Evolutionary conservation across 192 early-diverging fungal genomes (phyloP).

Genomic region (Gamsiella multidivaricata): DNA sequence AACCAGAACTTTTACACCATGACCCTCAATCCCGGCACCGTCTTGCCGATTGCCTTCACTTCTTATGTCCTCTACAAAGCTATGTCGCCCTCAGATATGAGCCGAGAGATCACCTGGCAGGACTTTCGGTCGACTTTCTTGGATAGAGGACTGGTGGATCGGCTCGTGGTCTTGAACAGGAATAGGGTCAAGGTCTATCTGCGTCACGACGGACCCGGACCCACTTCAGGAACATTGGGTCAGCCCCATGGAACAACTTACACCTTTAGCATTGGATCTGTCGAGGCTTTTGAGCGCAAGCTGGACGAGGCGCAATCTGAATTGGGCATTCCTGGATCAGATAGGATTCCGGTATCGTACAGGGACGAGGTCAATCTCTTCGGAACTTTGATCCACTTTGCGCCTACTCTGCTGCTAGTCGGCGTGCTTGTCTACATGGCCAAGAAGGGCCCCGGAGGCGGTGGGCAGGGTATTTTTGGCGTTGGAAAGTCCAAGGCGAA

Average conservation of each 20-base stretch:
- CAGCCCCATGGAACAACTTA: constrained; percentile 60
- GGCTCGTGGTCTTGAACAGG: constrained; percentile 89
- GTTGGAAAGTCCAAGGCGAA: constrained; percentile 96
- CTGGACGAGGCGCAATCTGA: constrained; percentile 91
- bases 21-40: constrained; percentile 56
- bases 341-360: constrained; percentile 95
- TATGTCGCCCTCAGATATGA: constrained; percentile 56
- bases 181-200: constrained; percentile 85
- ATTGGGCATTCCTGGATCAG: constrained; percentile 87
- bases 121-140: constrained; percentile 91
- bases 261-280: constrained; percentile 93
- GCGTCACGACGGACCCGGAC: constrained; percentile 49
- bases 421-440: constrained; percentile 91
- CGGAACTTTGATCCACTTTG: constrained; percentile 87
- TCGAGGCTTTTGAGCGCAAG: constrained; percentile 94
- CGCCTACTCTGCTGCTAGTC: constrained; percentile 91
- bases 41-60: constrained; percentile 57
- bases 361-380: constrained; percentile 80
- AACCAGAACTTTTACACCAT: constrained; percentile 47
- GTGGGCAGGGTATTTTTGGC: constrained; percentile 90
- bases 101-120: constrained; percentile 90
- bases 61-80: constrained; percentile 65
- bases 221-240: constrained; percentile 65
- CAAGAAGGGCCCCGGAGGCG: constrained; percentile 75
- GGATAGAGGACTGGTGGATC: constrained; percentile 93